phyloP scores from a whole-genome alignment of 208 protist genomes.

The Trypanosoma cruzi region DNA sequence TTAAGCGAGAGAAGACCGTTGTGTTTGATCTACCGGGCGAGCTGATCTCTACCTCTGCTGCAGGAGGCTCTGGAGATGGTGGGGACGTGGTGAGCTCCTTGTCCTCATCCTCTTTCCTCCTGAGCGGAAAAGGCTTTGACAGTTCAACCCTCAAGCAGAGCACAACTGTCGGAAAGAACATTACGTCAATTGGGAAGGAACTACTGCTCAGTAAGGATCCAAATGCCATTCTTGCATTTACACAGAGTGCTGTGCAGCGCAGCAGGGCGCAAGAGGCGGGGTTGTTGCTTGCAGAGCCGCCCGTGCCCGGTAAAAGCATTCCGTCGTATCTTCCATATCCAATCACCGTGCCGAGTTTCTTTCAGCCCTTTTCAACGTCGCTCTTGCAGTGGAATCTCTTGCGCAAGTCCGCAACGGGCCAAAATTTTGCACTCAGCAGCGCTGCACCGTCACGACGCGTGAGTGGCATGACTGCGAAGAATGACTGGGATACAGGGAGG shows the following conservation, averaged over 20 bases:
- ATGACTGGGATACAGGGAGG: conserved; percentile 1
- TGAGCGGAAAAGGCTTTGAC: conserved; percentile 19
- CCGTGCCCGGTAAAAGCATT: conserved; percentile 63
- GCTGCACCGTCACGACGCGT: conserved; percentile 14
- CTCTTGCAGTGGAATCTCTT: conserved; percentile 81
- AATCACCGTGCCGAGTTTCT: conserved; percentile 59
- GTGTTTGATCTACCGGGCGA: conserved; percentile 59
- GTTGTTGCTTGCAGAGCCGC: conserved; percentile 53
- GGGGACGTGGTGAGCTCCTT: conserved; percentile 9
- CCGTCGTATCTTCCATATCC: conserved; percentile 69
- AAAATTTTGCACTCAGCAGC: conserved; percentile 34
- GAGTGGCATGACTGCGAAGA: conserved; percentile 16
- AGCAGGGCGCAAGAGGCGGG: conserved; percentile 60
- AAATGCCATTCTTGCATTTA: conserved; percentile 53
- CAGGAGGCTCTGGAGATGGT: not conserved
- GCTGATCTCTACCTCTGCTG: conserved; percentile 10
- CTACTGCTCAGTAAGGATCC: conserved; percentile 71
- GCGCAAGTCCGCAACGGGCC: conserved; percentile 69
- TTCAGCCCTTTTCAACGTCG: conserved; percentile 78
- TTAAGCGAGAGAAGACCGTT: conserved; percentile 59
- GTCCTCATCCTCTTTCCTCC: conserved; percentile 14
- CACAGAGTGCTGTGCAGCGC: conserved; percentile 63
- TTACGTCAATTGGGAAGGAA: conserved; percentile 80
- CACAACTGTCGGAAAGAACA: conserved; percentile 54
- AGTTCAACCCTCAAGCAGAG: conserved; percentile 63